Percentiles rank a stretch among this genome's conserved stretches.
Evolutionary conservation across 2,329 filamentous ascomycete genomes (phyloP).

Genomic region (Pseudogymnoascus sp.): DNA sequence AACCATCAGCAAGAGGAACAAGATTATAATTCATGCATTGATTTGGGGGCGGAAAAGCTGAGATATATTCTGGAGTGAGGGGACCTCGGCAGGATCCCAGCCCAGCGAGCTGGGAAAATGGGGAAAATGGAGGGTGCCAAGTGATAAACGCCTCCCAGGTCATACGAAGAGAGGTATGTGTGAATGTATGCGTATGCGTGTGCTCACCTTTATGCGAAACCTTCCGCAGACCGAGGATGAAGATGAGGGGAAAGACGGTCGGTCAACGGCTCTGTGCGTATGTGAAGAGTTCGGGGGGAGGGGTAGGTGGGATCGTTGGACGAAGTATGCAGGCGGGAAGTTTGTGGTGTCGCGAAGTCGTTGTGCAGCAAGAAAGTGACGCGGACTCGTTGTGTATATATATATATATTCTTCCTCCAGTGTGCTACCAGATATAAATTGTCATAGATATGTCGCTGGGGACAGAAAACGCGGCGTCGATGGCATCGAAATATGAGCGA

Average conservation of each 20-base stretch:
- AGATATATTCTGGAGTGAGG: not conserved
- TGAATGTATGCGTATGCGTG: not conserved
- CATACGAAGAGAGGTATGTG: not conserved
- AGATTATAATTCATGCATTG: not conserved
- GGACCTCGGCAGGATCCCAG: not conserved
- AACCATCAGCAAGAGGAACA: not conserved
- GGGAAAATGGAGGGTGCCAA: not conserved
- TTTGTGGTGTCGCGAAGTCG: not conserved
- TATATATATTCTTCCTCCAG: not conserved
- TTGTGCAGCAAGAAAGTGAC: constrained; percentile 4
- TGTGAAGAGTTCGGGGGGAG: not conserved
- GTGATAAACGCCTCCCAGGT: not conserved
- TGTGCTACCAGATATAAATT: not conserved
- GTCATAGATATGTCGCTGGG: not conserved
- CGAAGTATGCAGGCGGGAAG: not conserved
- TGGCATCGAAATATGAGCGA: constrained; percentile 2
- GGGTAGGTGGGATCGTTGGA: not conserved
- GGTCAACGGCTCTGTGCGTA: not conserved
- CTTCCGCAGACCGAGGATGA: not conserved
- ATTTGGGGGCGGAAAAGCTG: not conserved
- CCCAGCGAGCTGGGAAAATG: not conserved
- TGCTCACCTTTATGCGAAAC: constrained; percentile 1
- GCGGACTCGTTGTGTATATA: not conserved
- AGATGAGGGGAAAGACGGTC: not conserved
- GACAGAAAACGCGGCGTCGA: not conserved